These are phyloP conservation scores for Fusarium sp. DNA, from an alignment of 2,329 filamentous ascomycete species.

Conservation along the genomic window DNA sequence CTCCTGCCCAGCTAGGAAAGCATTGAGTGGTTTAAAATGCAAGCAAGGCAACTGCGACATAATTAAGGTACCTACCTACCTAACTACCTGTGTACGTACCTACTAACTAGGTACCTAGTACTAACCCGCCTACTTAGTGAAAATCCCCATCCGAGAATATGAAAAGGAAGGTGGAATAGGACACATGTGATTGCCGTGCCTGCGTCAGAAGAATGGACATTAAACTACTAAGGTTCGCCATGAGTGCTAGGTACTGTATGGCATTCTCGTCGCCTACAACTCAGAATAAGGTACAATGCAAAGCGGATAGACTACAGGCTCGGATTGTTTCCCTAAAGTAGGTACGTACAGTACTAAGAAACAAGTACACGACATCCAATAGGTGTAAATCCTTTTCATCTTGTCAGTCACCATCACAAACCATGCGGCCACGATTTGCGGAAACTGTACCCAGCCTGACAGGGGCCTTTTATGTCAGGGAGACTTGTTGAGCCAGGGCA, in stretches of 20 bases:
- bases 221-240: neutral
- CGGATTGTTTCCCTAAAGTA: neutral
- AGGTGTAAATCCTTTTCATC: slow-evolving; percentile 32
- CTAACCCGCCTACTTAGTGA: neutral
- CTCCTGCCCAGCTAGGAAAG: slow-evolving; percentile 39
- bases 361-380: neutral
- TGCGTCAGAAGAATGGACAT: slow-evolving; percentile 18
- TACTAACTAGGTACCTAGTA: neutral
- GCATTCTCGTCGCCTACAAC: neutral
- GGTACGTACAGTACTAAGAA: neutral
- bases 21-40: slow-evolving; percentile 19
- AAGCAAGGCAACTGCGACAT: slow-evolving; percentile 4
- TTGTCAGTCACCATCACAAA: slow-evolving; percentile 27
- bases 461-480: slow-evolving; percentile 26
- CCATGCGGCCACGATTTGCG: slow-evolving; percentile 34
- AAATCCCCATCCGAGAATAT: neutral
- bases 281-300: neutral
- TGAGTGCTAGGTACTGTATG: neutral
- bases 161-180: neutral
- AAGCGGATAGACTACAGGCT: neutral
- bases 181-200: slow-evolving; percentile 13
- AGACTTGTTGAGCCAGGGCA: slow-evolving; percentile 29
- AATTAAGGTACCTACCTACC: neutral
- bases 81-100: no score
- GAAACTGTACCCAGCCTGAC: slow-evolving; percentile 33